Evolutionary conservation across 129 eudicot genomes (phyloP), one percentile per base, ranked within the genome.

Genomic region (Glebionis coronaria): DNA sequence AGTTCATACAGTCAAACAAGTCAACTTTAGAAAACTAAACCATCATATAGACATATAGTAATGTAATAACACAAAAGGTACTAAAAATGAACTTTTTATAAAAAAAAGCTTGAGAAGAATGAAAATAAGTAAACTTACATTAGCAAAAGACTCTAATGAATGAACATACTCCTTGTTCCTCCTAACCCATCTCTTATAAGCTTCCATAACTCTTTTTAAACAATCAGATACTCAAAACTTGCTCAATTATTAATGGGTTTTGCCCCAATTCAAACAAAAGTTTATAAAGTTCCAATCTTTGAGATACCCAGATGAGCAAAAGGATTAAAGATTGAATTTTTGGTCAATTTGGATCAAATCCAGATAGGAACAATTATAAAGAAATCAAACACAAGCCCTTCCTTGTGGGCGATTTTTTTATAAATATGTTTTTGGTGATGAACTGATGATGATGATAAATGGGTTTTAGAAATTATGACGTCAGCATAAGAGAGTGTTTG

Each of bases 101-200:
- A 53, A 5, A 9, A 20, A 9, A 49, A 38, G 3, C 59, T 3
- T n/a, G 14, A 42, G 9, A 60, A 16, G 5, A 13, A 2, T 29
- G 3, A 19, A 42, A 46, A 3, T 61, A 15, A 73, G 82, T 70
- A n/a, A 53, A 76, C 96, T 85, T 83, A 91, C 98, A 82, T 83
- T 91, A 59, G 89, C 85, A 56, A 91, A 78, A 78, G 98, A 88
- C 78, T 85, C 95, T 66, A 91, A 68, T 3, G 94, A 85, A 69
- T 83, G 87, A 61, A 91, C 88, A 74, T 88, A 91, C 58, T 91
- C 96, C 69, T 67, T 88, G 65, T 91, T 91, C 70, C 83, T 86
- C 49, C 96, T 74, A 63, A 91, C 98, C 96, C 96, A 91, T 82
- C 87, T 83, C 85, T 80, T 91, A 73, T 91, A 91, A 77, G 91